Evolutionary conservation across 495 filamentous ascomycete species (phyloP).

Genomic region (Penicillium odoratum): DNA sequence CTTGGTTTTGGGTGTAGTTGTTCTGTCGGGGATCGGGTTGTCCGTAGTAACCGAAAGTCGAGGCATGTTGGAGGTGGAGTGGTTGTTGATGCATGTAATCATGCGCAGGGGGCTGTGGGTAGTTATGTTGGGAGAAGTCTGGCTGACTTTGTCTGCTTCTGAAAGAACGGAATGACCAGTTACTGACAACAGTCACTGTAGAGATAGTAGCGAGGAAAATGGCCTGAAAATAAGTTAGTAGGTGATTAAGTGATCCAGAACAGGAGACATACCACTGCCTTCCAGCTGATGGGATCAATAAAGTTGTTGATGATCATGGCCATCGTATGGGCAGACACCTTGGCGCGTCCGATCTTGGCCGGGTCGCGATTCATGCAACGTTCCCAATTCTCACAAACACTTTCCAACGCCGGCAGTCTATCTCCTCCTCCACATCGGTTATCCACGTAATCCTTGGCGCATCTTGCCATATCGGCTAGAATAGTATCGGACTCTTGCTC

Average conservation of each 20-base stretch:
- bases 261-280: constrained; percentile 60
- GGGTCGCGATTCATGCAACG: constrained; percentile 81
- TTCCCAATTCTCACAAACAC: constrained; percentile 74
- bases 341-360: constrained; percentile 61
- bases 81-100: constrained; percentile 26
- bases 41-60: constrained; percentile 30
- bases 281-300: constrained; percentile 69
- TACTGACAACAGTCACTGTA: constrained; percentile 45
- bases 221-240: constrained; percentile 29
- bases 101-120: constrained; percentile 25
- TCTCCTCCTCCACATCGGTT: constrained; percentile 67
- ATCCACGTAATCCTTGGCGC: constrained; percentile 64
- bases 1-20: constrained; percentile 27
- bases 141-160: constrained; percentile 37
- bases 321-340: constrained; percentile 72
- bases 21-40: constrained; percentile 19
- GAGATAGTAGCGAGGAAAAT: constrained; percentile 46
- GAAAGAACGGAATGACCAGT: constrained; percentile 50
- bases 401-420: constrained; percentile 71
- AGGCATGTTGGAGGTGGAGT: constrained; percentile 27
- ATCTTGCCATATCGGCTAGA: constrained; percentile 70
- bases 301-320: constrained; percentile 77
- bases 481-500: constrained; percentile 62
- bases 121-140: constrained; percentile 26
- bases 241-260: background rate